Evolutionary conservation across 192 early-diverging fungal genomes (phyloP), one percentile per base, ranked within the genome.

Genomic region (Backusella circina): DNA sequence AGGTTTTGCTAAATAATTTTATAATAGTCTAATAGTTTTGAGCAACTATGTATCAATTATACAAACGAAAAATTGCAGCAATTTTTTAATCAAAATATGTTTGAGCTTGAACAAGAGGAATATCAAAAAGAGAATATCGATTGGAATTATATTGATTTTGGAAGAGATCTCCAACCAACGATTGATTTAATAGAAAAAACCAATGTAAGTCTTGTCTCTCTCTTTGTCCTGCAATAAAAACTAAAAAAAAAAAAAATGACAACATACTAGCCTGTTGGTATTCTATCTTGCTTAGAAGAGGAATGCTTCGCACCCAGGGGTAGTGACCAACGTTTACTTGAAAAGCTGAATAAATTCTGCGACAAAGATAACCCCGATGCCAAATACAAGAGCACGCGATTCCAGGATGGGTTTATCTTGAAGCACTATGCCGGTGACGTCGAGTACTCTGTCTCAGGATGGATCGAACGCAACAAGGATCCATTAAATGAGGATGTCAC

Each of bases 11-110:
- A n/a, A n/a, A n/a, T n/a, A n/a, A 80, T 36, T 33, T 50, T 84
- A 37, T 39, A 23, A 74, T 67, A 90, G 93, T 88, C 89, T 70
- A 99, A 99, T 86, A 95, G 94, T 79, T 99, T 98, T 86, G 98
- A 99, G 81, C 98, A 99, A 82, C 87, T 99, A 36, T 98, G 95
- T 84, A 99, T 99, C 90, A 99, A 99, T 85, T 99, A 99, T 80
- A 98, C 96, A 41, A 99, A 99, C 82, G 98, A 99, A 83, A 92
- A 92, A 71, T 89, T 99, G 21, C 98, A 99, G 83, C 98, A 99
- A 82, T 98, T 99, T 85, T 99, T 99, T 87, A 99, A 98, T 86
- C 97, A 98, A 84, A 93, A 96, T 79, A 99, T 98, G 97, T 99
- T 99, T 85, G 93, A 96, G 66, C 85, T 98, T 12, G 98, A 99